phyloP scores from a whole-genome alignment of 306 rosid species.

The Quercus gilva region DNA sequence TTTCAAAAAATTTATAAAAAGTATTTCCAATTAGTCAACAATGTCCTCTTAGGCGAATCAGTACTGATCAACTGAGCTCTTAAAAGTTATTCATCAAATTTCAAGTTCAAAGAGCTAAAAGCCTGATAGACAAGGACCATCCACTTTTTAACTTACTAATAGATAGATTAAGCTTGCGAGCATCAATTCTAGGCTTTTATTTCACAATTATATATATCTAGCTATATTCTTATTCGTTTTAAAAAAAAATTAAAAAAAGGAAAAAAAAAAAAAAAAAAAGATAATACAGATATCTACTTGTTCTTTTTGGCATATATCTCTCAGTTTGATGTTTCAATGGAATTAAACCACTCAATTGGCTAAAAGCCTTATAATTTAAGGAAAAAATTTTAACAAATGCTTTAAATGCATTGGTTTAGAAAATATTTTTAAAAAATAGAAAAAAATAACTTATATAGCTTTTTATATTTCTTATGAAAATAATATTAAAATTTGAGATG shows the following conservation, averaged over 20 bases:
- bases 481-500: too few relatives aligned
- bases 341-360: too few relatives aligned
- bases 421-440: too few relatives aligned
- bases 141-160: neutral
- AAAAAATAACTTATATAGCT: too few relatives aligned
- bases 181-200: neutral
- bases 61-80: neutral
- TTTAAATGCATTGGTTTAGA: too few relatives aligned
- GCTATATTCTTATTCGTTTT: neutral
- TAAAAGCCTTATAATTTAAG: too few relatives aligned
- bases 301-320: neutral
- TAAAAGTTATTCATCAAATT: neutral
- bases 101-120: neutral
- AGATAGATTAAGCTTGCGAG: neutral
- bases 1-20: too few relatives aligned
- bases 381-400: too few relatives aligned
- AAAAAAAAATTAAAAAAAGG: too few relatives aligned
- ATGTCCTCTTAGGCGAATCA: neutral
- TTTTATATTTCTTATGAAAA: too few relatives aligned
- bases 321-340: too few relatives aligned
- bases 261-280: neutral
- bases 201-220: neutral
- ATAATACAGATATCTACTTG: neutral
- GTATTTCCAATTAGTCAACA: neutral
- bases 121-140: neutral